Evolutionary conservation across 306 rosid genomes (phyloP).

Genomic region (Trichosanthes cucumerina): DNA sequence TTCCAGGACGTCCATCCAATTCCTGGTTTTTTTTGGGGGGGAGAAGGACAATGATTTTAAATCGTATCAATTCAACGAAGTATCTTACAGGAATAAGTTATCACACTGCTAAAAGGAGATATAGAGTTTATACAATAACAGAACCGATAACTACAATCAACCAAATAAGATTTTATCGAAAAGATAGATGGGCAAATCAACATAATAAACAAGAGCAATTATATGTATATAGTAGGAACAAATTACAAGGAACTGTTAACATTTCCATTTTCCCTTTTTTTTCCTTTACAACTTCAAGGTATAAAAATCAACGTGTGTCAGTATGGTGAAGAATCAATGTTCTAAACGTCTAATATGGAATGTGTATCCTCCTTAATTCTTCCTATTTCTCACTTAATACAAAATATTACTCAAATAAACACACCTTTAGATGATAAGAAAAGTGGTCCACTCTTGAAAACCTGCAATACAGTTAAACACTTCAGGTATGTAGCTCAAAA

Average conservation of each 20-base stretch:
- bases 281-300: not conserved
- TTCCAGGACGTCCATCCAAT: slow-evolving; percentile 99
- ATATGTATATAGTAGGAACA: too few species aligned
- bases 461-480: slow-evolving; percentile 31
- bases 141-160: not conserved
- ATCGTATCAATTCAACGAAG: not conserved
- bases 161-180: not conserved
- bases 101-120: not conserved
- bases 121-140: not conserved
- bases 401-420: slow-evolving; percentile 17
- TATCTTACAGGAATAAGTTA: not conserved
- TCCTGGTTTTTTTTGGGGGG: slow-evolving; percentile 23
- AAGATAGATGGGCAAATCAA: not conserved
- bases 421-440: slow-evolving; percentile 88
- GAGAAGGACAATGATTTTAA: slow-evolving; percentile 3
- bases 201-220: not conserved
- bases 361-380: not conserved
- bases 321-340: not conserved
- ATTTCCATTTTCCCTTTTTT: too few species aligned
- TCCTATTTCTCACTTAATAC: not conserved
- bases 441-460: slow-evolving; percentile 93
- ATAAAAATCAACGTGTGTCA: not conserved
- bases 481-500: slow-evolving; percentile 6
- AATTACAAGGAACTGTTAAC: not conserved
- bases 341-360: not conserved